These are phyloP conservation scores for Aulographum hederae DNA, from an alignment of 2,329 filamentous ascomycete species.

Conservation along the genomic window DNA sequence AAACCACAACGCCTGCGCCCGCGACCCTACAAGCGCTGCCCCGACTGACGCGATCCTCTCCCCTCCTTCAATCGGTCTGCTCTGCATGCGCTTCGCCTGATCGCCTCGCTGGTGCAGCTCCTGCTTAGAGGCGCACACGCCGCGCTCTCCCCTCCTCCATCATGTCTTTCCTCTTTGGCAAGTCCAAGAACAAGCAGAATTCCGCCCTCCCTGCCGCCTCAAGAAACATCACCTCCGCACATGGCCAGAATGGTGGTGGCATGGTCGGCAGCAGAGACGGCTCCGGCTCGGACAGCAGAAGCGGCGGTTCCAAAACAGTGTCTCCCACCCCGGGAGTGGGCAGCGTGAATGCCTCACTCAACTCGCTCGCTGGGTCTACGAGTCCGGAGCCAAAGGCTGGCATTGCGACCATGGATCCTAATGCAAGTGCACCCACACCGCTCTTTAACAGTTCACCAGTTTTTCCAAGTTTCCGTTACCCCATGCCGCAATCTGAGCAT, in stretches of 20 bases:
- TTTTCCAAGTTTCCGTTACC: neutral
- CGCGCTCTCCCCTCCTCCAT: slow-evolving; percentile 4
- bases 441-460: neutral
- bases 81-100: no score
- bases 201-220: slow-evolving; percentile 31
- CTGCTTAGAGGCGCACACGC: no score
- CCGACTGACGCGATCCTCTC: no score
- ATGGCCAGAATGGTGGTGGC: slow-evolving; percentile 22
- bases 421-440: slow-evolving; percentile 14
- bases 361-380: slow-evolving; percentile 42
- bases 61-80: neutral
- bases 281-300: slow-evolving; percentile 9
- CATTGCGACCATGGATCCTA: slow-evolving; percentile 37
- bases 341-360: slow-evolving; percentile 47
- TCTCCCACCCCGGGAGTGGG: slow-evolving; percentile 58
- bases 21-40: neutral
- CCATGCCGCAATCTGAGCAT: neutral
- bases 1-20: neutral
- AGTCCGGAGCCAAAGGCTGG: slow-evolving; percentile 48
- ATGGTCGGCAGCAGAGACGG: slow-evolving; percentile 28
- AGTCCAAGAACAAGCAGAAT: slow-evolving; percentile 16
- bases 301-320: slow-evolving; percentile 16
- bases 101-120: no score
- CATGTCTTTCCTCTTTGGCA: slow-evolving; percentile 34
- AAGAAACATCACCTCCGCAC: slow-evolving; percentile 37